Conservation (phyloP, 768 basidiomycete genomes). For the Chalciporus chontae region DNA sequence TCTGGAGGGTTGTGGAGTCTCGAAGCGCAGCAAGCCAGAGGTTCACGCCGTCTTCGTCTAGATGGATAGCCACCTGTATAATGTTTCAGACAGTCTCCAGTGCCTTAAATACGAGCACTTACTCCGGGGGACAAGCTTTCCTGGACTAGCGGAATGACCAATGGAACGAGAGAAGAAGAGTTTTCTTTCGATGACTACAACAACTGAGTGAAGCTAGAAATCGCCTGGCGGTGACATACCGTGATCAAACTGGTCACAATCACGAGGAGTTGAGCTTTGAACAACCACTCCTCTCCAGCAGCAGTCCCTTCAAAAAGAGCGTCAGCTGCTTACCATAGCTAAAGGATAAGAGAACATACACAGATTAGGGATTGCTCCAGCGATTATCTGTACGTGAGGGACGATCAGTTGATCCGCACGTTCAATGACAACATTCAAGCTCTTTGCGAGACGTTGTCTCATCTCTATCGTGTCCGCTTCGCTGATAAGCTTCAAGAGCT, state of each 20-base stretch:
- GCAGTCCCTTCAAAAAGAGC: slow-evolving; percentile 49
- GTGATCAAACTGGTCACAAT: slow-evolving; percentile 68
- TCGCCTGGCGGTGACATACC: slow-evolving; percentile 38
- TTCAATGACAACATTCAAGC: slow-evolving; percentile 68
- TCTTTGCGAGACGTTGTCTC: slow-evolving; percentile 68
- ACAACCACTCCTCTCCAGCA: slow-evolving; percentile 65
- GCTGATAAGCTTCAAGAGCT: slow-evolving; percentile 64
- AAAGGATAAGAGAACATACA: slow-evolving; percentile 45
- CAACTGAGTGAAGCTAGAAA: neutral
- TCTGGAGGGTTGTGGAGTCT: slow-evolving; percentile 55
- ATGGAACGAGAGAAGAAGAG: slow-evolving; percentile 49
- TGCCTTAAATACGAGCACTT: slow-evolving; percentile 13
- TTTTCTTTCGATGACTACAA: slow-evolving; percentile 62
- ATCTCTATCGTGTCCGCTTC: slow-evolving; percentile 76
- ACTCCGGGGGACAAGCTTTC: slow-evolving; percentile 61
- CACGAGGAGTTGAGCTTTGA: slow-evolving; percentile 66
- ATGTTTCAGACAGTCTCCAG: neutral
- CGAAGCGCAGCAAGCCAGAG: slow-evolving; percentile 74
- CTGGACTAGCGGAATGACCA: slow-evolving; percentile 62
- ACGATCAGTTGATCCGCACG: slow-evolving; percentile 52
- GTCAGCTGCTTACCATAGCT: slow-evolving; percentile 6
- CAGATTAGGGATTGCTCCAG: slow-evolving; percentile 61
- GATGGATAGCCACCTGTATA: slow-evolving; percentile 54
- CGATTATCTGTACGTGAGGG: slow-evolving; percentile 60
- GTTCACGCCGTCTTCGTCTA: slow-evolving; percentile 75